phyloP scores from a whole-genome alignment of 2,329 filamentous ascomycete species.

The Tricladium varicosporioides region DNA sequence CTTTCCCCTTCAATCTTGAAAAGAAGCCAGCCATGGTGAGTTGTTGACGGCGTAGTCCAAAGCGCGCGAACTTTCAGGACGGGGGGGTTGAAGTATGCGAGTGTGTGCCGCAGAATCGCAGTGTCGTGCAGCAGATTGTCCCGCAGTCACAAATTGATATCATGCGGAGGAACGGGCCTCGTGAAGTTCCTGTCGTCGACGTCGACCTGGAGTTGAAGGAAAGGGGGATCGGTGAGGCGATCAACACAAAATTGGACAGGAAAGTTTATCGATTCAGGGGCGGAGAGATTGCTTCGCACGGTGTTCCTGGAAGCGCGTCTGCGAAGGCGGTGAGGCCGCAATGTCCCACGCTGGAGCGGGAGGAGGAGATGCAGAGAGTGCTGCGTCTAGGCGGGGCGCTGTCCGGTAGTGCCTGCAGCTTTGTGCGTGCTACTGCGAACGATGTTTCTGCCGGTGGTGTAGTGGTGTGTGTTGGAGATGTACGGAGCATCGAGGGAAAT shows the following conservation, averaged over 20 bases:
- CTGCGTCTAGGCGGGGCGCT: not conserved
- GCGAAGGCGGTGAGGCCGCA: not conserved
- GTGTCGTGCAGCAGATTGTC: not conserved
- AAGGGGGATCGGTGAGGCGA: not conserved
- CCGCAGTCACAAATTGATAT: not conserved
- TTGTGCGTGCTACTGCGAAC: not conserved
- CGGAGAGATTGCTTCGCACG: not conserved
- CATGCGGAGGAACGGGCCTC: not conserved
- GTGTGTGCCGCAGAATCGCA: not conserved
- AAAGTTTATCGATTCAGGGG: constrained; percentile 3
- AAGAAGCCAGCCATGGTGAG: constrained; percentile 33
- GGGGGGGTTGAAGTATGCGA: not conserved
- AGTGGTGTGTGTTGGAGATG: not conserved
- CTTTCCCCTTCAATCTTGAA: constrained; percentile 62
- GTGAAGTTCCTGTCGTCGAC: not conserved
- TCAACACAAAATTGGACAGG: not conserved
- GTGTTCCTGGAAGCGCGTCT: not conserved
- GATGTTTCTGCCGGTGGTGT: not conserved
- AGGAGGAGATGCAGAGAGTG: too few species aligned
- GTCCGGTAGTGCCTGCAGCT: not conserved
- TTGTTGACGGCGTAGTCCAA: not conserved
- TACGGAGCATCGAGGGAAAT: not conserved
- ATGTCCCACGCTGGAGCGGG: too few species aligned
- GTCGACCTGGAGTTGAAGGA: not conserved
- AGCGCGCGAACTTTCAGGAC: not conserved